Evolutionary conservation across 192 early-diverging fungal genomes (phyloP), one percentile per base, ranked within the genome.

Genomic region (Entomortierella lignicola): DNA sequence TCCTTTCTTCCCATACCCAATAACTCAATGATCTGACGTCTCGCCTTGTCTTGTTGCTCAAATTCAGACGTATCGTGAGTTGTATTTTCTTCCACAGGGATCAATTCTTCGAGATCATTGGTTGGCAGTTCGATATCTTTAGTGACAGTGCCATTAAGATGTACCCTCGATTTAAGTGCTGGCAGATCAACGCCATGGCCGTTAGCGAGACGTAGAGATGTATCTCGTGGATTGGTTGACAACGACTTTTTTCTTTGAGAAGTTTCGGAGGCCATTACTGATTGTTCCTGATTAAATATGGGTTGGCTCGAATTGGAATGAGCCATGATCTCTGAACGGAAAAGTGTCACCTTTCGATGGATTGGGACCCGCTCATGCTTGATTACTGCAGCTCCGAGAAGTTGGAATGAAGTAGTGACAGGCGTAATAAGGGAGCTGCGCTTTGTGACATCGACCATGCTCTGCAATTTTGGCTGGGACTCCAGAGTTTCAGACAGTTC

Each of bases 291-390:
- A 32, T 23, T 31, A 43, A 17, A 5, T 27, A 29, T 12, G 17
- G 44, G 12, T 20, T 20, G 5, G 44, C 44, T 56, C 30, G 47
- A 0, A 44, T 50, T 34, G 66, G 54, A 61, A 62, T 41, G 41
- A 4, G 52, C 62, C 52, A 44, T 62, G 4, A 55, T 70, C 58
- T 79, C 64, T 12, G 75, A 69, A 4, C 68, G 60, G 56, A 60
- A 79, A 17, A 79, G 43, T n/a, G 60, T 70, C 30, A 79, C 75
- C 31, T 55, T 69, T 37, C 75, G 61, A 44, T 77, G 72, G 25
- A 77, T 52, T 0, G 72, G 60, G 13, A 68, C 32, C 17, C 72
- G 59, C 27, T 66, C 63, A 10, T 25, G 37, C 25, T 52, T 61
- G 31, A 26, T 54, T n/a, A n/a, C n/a, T n/a, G n/a, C n/a, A n/a